Percentiles rank a stretch among this genome's conserved stretches.
Evolutionary conservation across 2,329 filamentous ascomycete genomes (phyloP).

Genomic region (Didymosphaeria variabile): DNA sequence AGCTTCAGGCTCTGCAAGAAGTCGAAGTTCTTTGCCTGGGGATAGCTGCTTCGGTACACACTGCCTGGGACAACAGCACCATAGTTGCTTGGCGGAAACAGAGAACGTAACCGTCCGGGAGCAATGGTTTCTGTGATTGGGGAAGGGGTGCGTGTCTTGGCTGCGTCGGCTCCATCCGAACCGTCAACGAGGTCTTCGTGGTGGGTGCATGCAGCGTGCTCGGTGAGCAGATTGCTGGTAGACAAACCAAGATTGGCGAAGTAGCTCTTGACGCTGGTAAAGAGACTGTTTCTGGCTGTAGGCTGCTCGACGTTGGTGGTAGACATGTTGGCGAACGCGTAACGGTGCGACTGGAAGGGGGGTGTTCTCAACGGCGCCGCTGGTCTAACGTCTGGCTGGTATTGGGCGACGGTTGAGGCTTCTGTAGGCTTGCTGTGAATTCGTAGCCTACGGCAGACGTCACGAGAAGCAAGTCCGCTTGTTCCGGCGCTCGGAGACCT

Average conservation of each 20-base stretch:
- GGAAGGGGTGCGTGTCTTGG: constrained; percentile 17
- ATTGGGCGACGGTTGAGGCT: not conserved
- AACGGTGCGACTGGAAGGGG: constrained; percentile 9
- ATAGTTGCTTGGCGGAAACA: constrained; percentile 74
- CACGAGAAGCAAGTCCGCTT: constrained; percentile 10
- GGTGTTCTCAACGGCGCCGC: not conserved
- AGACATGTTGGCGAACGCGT: constrained; percentile 13
- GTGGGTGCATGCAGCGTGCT: constrained; percentile 37
- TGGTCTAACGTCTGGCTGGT: not conserved
- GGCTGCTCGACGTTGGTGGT: constrained; percentile 15
- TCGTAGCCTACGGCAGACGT: not conserved
- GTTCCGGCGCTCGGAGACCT: constrained; percentile 7
- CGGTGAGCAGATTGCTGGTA: constrained; percentile 32
- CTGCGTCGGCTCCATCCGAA: constrained; percentile 5
- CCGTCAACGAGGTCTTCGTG: constrained; percentile 41
- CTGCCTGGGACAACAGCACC: constrained; percentile 74
- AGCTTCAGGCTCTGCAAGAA: constrained; percentile 74
- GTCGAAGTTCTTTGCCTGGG: constrained; percentile 72
- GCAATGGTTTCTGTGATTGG: constrained; percentile 26
- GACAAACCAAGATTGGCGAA: constrained; percentile 34
- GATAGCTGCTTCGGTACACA: constrained; percentile 85
- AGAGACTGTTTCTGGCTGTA: constrained; percentile 16
- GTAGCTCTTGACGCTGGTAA: constrained; percentile 28
- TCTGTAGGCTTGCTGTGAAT: not conserved
- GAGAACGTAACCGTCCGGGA: constrained; percentile 48